Evolutionary conservation across 2,329 filamentous ascomycete species (phyloP), one percentile per base, ranked within the genome.

Genomic region (Pseudocercospora fuligena): DNA sequence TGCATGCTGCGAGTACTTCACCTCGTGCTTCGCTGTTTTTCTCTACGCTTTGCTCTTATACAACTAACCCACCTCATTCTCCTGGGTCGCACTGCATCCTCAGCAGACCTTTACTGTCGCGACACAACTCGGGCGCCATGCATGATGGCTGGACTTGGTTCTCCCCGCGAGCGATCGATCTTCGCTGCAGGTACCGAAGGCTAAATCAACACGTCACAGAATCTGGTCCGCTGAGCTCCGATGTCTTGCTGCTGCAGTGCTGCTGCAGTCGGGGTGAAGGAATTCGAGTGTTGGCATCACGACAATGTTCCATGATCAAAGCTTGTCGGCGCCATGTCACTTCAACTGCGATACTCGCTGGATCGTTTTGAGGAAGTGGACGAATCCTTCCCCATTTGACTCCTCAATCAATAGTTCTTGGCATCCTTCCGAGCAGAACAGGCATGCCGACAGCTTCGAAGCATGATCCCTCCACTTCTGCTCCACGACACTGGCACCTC

Each of bases 381-480:
- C 33, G 33, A 36, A 36, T 36, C 33, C 33, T 36, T 36, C 33
- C 12, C 33, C 21, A 46, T 51, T 51, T 51, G 49, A 27, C 49
- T 53, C 23, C 23, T 25, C 49, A 53, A 16, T 53, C 49, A 53
- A 53, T 53, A n/a, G 12, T 14, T 53, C 23, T 53, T 54, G 21
- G 21, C 51, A 54, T 27, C 49, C 19, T 53, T 25, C 23, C 23
- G 19, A 25, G 49, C 49, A 53, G 25, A 53, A 53, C 49, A 53
- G 23, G 49, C 23, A 53, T 53, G 12, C 49, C 49, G 49, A 53
- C 12, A 23, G 12, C 25, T 25, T 25, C 49, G 46, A n/a, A 49
- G 46, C 46, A 49, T 53, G 21, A 53, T 53, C 49, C 49, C 49
- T 53, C 49, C 49, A 53, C 49, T 53, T 53, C 49, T 53, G 23